Evolutionary conservation across 305 asterid genomes (phyloP).

Genomic region (Petunia hybrid): DNA sequence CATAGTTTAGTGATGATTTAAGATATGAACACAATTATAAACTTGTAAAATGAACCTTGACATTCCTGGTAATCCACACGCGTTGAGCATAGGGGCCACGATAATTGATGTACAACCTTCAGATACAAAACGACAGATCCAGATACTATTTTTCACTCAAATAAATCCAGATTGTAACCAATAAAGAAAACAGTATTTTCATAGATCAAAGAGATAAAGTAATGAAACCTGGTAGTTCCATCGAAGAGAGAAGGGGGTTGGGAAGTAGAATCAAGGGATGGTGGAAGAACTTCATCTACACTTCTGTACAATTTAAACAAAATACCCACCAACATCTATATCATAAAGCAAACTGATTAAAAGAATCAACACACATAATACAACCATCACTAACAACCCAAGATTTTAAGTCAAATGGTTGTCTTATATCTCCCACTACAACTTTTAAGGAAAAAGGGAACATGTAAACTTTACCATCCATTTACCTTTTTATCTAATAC

Average conservation of each 20-base stretch:
- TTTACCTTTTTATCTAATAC: too few species aligned
- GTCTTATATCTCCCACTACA: too few species aligned
- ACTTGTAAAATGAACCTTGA: slow-evolving; percentile 56
- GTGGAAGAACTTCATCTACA: slow-evolving; percentile 64
- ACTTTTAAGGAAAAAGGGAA: too few species aligned
- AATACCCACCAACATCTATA: neutral
- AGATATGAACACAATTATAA: too few species aligned
- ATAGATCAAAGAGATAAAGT: neutral
- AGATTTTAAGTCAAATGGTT: neutral
- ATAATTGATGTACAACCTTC: slow-evolving; percentile 70
- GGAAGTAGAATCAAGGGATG: slow-evolving; percentile 64
- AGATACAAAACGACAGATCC: neutral
- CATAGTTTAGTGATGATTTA: too few species aligned
- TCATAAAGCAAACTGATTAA: neutral
- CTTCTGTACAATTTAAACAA: slow-evolving; percentile 36
- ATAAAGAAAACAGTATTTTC: slow-evolving; percentile 22
- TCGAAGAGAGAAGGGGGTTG: slow-evolving; percentile 78
- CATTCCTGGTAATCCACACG: slow-evolving; percentile 74
- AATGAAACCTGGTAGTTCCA: slow-evolving; percentile 70
- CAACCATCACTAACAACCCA: neutral
- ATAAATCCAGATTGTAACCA: neutral
- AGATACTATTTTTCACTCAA: neutral
- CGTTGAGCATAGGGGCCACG: slow-evolving; percentile 88
- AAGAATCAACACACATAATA: neutral
- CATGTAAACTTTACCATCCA: too few species aligned